Conservation (phyloP, 306 rosid species). For the Acmispon strigosus region DNA sequence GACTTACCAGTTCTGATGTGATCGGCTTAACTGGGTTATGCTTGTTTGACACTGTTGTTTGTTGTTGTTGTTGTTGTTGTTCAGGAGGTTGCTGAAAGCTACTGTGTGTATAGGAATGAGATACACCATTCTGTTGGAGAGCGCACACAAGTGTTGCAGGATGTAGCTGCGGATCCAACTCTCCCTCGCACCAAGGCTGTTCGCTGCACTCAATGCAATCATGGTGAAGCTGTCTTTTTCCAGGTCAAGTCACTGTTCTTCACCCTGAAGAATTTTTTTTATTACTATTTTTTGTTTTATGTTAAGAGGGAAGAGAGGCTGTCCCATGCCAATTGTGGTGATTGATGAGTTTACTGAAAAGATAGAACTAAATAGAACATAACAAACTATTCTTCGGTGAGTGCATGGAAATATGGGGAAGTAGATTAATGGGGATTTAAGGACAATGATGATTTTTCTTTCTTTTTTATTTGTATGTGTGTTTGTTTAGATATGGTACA, state of each 20-base stretch:
- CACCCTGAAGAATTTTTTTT: neutral
- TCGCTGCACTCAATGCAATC: conserved; percentile 83
- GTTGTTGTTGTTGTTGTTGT: neutral
- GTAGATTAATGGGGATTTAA: neutral
- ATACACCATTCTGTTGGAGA: conserved; percentile 89
- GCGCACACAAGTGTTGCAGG: conserved; percentile 86
- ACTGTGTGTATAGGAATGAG: conserved; percentile 87
- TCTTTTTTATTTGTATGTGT: neutral
- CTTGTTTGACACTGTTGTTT: neutral
- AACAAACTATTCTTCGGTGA: neutral
- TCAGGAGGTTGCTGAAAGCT: conserved; percentile 92
- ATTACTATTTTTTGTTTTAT: neutral
- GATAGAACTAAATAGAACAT: too few relatives aligned
- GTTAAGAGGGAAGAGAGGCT: neutral
- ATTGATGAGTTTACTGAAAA: too few relatives aligned
- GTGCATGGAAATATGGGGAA: neutral
- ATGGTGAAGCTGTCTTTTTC: conserved; percentile 98
- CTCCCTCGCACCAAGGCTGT: conserved; percentile 96
- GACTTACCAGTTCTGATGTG: neutral
- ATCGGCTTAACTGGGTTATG: neutral
- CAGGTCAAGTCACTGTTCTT: conserved; percentile 45
- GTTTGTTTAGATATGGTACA: neutral
- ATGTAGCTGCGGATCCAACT: conserved; percentile 96
- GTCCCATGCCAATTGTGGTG: neutral
- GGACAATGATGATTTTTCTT: neutral